A percentile compares a stretch with the other conserved stretches of the same genome.
phyloP scores from a whole-genome alignment of 75 land plant genomes.

The Sequoiadendron giganteum region DNA sequence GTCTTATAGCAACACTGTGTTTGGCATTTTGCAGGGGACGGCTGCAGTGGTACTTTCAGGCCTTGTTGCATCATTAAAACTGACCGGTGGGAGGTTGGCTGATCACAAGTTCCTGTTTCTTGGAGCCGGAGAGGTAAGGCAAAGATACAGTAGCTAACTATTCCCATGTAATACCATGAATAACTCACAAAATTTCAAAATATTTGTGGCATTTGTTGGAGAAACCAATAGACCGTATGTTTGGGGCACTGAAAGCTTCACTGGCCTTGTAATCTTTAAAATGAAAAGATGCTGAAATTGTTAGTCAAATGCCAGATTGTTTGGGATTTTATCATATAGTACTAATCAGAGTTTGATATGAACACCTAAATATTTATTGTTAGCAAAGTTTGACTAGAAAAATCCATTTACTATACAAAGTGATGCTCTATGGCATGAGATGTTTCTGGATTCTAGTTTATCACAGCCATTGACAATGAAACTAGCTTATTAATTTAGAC shows the following conservation, averaged over 20 bases:
- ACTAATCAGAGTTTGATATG: neutral
- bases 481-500: neutral
- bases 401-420: neutral
- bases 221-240: neutral
- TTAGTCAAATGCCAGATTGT: neutral
- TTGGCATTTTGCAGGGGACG: slow-evolving; percentile 61
- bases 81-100: slow-evolving; percentile 69
- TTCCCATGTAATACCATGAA: neutral
- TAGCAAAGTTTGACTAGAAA: neutral
- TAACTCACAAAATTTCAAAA: neutral
- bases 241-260: neutral
- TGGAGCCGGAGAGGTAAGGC: slow-evolving; percentile 91
- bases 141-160: neutral
- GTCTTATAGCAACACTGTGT: neutral
- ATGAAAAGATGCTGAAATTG: neutral
- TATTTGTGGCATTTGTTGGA: neutral
- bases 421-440: neutral
- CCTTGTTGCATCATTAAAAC: slow-evolving; percentile 59
- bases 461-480: slow-evolving; percentile 4
- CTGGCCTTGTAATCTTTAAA: neutral
- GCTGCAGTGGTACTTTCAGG: slow-evolving; percentile 90
- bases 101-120: slow-evolving; percentile 89
- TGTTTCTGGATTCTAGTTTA: neutral
- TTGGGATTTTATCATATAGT: neutral
- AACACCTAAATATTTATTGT: neutral